Percentiles rank a stretch among this genome's conserved stretches.
Conservation (phyloP, 441 rosid genomes). For the Isatis lusitanica region DNA sequence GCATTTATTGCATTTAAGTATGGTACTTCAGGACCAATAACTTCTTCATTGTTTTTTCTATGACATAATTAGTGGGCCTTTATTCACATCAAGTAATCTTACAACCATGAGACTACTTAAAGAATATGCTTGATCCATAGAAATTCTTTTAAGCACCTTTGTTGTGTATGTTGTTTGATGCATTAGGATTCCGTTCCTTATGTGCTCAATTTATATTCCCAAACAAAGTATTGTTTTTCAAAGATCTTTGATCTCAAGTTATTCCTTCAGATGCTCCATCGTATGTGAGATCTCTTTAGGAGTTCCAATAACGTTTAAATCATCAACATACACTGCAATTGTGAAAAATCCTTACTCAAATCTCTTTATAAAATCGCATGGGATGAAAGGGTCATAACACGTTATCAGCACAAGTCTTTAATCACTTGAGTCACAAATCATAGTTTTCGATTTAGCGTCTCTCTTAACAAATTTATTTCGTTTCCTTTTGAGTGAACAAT, state of each 20-base stretch:
- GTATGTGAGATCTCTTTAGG: not conserved
- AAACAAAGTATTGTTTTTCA: not conserved
- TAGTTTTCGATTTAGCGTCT: too few species aligned
- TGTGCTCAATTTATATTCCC: not conserved
- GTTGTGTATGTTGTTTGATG: not conserved
- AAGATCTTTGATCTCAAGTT: not conserved
- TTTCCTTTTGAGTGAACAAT: too few species aligned
- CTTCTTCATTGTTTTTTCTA: not conserved
- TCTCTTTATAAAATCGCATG: too few species aligned
- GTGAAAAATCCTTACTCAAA: not conserved
- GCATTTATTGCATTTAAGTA: not conserved
- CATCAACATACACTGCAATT: not conserved
- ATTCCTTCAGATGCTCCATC: not conserved
- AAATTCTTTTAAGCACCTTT: not conserved
- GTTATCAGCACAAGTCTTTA: too few species aligned
- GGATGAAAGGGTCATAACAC: too few species aligned
- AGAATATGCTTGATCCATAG: not conserved
- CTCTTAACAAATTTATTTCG: too few species aligned
- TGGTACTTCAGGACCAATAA: not conserved
- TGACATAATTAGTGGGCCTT: not conserved
- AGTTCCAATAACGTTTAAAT: not conserved
- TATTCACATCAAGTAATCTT: not conserved
- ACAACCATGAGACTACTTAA: not conserved
- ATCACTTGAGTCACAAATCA: too few species aligned
- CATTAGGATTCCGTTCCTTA: not conserved